Conservation (phyloP, 2,329 filamentous ascomycete genomes). For the Clonostachys byssicola region DNA sequence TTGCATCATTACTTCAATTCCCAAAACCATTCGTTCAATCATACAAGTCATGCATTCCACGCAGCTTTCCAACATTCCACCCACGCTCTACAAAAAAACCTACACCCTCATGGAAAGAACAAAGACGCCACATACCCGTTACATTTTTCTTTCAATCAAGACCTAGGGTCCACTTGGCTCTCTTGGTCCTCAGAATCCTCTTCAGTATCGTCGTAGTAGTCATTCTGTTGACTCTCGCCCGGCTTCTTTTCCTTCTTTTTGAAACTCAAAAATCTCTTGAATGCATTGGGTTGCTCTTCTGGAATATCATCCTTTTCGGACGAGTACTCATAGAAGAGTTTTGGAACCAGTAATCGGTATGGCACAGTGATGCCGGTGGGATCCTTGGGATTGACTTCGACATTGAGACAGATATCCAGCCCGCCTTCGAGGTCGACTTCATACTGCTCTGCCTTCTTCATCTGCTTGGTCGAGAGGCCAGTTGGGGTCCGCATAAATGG, state of each 20-base stretch:
- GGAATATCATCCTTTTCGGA: slow-evolving; percentile 28
- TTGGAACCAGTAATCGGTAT: slow-evolving; percentile 82
- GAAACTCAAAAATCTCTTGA: slow-evolving; percentile 42
- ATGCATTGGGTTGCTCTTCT: slow-evolving; percentile 22
- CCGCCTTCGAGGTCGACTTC: slow-evolving; percentile 77
- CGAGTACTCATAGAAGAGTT: slow-evolving; percentile 58
- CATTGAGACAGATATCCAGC: slow-evolving; percentile 81
- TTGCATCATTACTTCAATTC: too few species aligned
- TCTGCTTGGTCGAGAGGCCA: slow-evolving; percentile 58
- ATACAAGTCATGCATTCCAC: too few species aligned
- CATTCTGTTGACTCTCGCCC: neutral
- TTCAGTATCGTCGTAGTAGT: neutral
- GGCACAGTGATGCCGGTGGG: slow-evolving; percentile 84
- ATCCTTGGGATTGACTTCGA: slow-evolving; percentile 82
- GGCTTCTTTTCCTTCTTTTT: slow-evolving; percentile 22
- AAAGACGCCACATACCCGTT: too few species aligned
- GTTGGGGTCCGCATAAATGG: slow-evolving; percentile 69
- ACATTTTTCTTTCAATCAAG: too few species aligned
- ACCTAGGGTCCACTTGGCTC: neutral
- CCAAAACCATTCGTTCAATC: too few species aligned
- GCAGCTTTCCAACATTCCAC: too few species aligned
- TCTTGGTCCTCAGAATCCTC: neutral
- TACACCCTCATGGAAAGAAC: too few species aligned
- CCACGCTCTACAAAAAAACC: too few species aligned
- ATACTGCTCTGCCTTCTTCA: slow-evolving; percentile 46